These are phyloP conservation scores for Marchantia paleacea DNA, from an alignment of 225 moss, liverwort and hornwort species.

Conservation along the genomic window DNA sequence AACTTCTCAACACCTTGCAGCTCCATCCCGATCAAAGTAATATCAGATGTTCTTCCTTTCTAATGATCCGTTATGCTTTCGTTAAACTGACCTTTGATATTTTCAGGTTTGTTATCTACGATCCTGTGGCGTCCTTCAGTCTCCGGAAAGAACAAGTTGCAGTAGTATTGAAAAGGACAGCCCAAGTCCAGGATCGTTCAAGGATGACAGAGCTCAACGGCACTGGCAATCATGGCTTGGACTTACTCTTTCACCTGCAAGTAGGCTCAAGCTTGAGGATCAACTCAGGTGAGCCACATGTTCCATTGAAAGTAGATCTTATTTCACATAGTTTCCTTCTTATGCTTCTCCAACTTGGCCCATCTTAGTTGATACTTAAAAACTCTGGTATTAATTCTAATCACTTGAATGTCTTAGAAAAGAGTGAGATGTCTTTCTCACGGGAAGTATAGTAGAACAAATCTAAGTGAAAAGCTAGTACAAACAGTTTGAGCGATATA, in stretches of 20 bases:
- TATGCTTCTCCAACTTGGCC: no score
- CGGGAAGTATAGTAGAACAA: no score
- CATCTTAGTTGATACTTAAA: no score
- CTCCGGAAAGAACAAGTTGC: slow-evolving; percentile 33
- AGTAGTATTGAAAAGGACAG: slow-evolving; percentile 28
- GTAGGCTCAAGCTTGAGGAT: slow-evolving; percentile 40
- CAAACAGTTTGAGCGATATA: no score
- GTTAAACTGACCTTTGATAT: neutral
- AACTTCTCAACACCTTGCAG: no score
- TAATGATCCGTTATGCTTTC: neutral
- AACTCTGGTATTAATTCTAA: no score
- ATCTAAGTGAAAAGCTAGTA: no score
- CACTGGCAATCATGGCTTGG: slow-evolving; percentile 46
- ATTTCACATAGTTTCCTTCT: no score
- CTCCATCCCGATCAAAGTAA: neutral
- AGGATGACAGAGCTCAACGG: slow-evolving; percentile 30
- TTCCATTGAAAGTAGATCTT: no score
- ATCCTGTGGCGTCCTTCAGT: slow-evolving; percentile 44
- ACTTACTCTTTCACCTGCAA: slow-evolving; percentile 42
- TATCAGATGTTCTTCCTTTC: neutral
- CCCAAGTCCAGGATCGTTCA: slow-evolving; percentile 13
- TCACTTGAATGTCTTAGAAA: no score
- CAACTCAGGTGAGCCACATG: slow-evolving; percentile 36
- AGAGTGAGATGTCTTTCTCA: no score
- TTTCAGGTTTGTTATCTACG: slow-evolving; percentile 38